Evolutionary conservation across 345 rosid species (phyloP).

Genomic region (Syzygium jambos): DNA sequence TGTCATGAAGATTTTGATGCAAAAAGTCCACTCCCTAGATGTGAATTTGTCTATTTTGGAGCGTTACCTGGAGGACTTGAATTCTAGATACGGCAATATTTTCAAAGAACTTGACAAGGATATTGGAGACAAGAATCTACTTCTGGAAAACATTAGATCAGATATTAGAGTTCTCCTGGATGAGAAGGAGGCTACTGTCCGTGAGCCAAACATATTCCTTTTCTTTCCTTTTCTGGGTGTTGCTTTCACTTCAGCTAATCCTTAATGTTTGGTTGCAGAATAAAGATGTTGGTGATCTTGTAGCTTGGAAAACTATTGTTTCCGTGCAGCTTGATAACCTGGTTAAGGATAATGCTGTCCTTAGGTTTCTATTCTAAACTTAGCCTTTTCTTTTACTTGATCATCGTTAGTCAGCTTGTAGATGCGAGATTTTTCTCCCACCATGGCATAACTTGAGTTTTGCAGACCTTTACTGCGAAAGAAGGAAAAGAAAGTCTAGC

Average conservation of each 20-base stretch:
- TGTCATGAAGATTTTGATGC: slow-evolving; percentile 85
- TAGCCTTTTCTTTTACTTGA: background rate
- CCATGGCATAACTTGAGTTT: background rate
- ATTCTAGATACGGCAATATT: slow-evolving; percentile 56
- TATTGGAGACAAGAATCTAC: slow-evolving; percentile 37
- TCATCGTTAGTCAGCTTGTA: background rate
- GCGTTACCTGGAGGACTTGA: slow-evolving; percentile 79
- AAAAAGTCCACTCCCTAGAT: slow-evolving; percentile 84
- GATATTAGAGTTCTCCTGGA: slow-evolving; percentile 39
- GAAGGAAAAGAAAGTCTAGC: background rate
- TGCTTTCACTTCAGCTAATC: background rate
- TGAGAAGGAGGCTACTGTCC: slow-evolving; percentile 43
- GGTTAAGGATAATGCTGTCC: slow-evolving; percentile 35
- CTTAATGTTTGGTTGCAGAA: slow-evolving; percentile 30
- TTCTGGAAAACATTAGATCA: slow-evolving; percentile 36
- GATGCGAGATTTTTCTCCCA: background rate
- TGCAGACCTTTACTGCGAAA: background rate
- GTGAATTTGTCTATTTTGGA: slow-evolving; percentile 73
- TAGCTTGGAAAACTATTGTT: slow-evolving; percentile 56
- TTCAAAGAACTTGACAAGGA: slow-evolving; percentile 70
- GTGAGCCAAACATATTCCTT: slow-evolving; percentile 3
- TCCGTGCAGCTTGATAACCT: slow-evolving; percentile 36
- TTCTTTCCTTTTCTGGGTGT: background rate
- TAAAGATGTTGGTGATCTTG: slow-evolving; percentile 57
- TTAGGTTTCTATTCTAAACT: slow-evolving; percentile 31